phyloP scores from a whole-genome alignment of 495 filamentous ascomycete species.

The Corynascus novoguineensis region DNA sequence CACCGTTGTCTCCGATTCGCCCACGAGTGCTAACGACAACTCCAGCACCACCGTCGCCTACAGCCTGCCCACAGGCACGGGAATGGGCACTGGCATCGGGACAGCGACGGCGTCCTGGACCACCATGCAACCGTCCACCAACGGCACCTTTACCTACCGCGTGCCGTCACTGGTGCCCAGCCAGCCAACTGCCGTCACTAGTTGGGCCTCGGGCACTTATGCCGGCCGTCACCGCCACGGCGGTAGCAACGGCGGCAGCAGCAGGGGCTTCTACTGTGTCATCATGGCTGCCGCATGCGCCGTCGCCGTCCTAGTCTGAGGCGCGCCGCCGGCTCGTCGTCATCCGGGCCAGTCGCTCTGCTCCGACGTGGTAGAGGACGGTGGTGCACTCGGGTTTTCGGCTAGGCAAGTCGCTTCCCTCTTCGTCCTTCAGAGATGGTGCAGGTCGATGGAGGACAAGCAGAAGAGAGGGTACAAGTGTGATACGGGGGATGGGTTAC shows the following conservation, averaged over 20 bases:
- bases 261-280: conserved; percentile 8
- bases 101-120: not conserved
- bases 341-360: too few relatives aligned
- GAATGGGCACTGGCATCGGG: not conserved
- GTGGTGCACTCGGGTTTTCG: too few relatives aligned
- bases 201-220: not conserved
- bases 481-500: not conserved
- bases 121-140: conserved; percentile 1
- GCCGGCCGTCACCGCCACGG: too few relatives aligned
- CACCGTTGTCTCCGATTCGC: not conserved
- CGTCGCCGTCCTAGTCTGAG: not conserved
- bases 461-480: too few relatives aligned
- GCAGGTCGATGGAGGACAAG: not conserved
- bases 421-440: not conserved
- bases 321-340: too few relatives aligned
- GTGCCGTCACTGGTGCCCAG: not conserved
- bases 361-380: too few relatives aligned
- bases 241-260: not conserved
- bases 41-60: not conserved
- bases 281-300: conserved; percentile 2
- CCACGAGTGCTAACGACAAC: not conserved
- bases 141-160: conserved; percentile 5
- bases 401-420: too few relatives aligned
- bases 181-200: not conserved
- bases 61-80: not conserved